Evolutionary conservation across 129 eudicot genomes (phyloP), one percentile per base, ranked within the genome.

Genomic region (Flaveria bidentis): DNA sequence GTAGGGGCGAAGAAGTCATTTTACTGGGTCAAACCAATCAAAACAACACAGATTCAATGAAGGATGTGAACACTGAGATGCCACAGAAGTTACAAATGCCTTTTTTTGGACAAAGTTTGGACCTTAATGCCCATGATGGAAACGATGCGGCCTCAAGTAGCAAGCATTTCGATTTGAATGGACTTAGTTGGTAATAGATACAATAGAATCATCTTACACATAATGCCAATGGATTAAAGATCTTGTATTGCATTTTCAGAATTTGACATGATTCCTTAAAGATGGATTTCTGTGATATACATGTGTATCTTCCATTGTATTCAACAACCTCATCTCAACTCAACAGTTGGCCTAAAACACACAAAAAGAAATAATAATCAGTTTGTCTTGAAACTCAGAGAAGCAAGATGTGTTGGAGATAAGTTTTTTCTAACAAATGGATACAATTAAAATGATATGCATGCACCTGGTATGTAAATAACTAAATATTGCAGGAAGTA

Each of bases 111-210:
- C 82, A 88, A 28, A 88, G 87, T 67, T 76, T 94, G 62, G 96
- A 94, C 83, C 81, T 94, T 18, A 94, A 94, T 77, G 66, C 78
- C 33, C 90, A 83, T 36, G 92, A 82, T 74, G 88, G 80, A 25
- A 87, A 73, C 41, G 91, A 85, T 75, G 86, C 80, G n/a, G 84
- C 88, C 60, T 82, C 90, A 23, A 87, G 87, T 45, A 82, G 82
- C 78, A 87, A 89, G 80, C 91, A 91, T 42, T 80, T 94, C 50
- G 97, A 94, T 80, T 84, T 94, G 68, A 94, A 94, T 82, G 97
- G 98, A 56, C 79, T 94, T 56, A 78, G 91, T 82, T 90, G 97
- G 97, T 82, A 82, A 79, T 50, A 22, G 22, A 60, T 56, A 30
- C 9, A 58, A 70, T 11, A 51, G 67, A 68, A 55, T 25, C 61